These are phyloP conservation scores for Pseudogymnoascus destructans DNA, from an alignment of 2,329 filamentous ascomycete genomes.

Conservation along the genomic window DNA sequence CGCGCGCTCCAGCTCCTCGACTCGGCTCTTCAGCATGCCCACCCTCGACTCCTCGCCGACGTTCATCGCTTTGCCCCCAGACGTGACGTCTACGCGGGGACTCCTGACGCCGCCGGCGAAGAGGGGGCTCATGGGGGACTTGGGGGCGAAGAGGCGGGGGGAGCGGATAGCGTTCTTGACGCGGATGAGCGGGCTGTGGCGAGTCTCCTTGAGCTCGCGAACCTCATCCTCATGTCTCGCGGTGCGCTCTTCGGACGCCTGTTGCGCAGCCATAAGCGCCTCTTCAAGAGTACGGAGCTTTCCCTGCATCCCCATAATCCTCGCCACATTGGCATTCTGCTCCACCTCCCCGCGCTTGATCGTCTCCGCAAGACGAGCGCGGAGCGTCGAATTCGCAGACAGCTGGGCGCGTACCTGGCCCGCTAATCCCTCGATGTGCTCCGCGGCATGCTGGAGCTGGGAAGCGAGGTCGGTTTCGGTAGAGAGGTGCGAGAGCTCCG, in stretches of 20 bases:
- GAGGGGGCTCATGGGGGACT: conserved; percentile 48
- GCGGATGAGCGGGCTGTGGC: conserved; percentile 64
- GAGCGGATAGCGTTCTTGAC: conserved; percentile 43
- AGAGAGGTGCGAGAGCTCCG: conserved; percentile 42
- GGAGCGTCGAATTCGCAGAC: conserved; percentile 60
- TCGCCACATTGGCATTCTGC: conserved; percentile 64
- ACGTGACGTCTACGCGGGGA: conserved; percentile 38
- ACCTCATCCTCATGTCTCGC: conserved; percentile 79
- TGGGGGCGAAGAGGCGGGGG: conserved; percentile 40
- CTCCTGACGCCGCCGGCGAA: conserved; percentile 39
- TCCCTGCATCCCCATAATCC: conserved; percentile 73
- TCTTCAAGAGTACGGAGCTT: conserved; percentile 76
- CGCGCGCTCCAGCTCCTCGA: conserved; percentile 74
- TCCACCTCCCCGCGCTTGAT: conserved; percentile 74
- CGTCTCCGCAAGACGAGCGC: conserved; percentile 63
- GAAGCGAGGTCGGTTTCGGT: conserved; percentile 52
- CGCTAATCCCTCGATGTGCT: conserved; percentile 67
- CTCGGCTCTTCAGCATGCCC: conserved; percentile 60
- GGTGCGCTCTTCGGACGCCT: conserved; percentile 74
- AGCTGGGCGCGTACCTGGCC: conserved; percentile 70
- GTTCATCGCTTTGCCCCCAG: conserved; percentile 43
- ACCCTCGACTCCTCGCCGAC: conserved; percentile 63
- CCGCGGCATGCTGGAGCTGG: conserved; percentile 60
- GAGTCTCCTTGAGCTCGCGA: conserved; percentile 57
- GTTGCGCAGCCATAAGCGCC: conserved; percentile 67